A percentile compares a stretch with the other conserved stretches of the same genome.
These are phyloP conservation scores for Pilobolus umbonatus DNA, from an alignment of 192 early-diverging fungal species.

Conservation along the genomic window DNA sequence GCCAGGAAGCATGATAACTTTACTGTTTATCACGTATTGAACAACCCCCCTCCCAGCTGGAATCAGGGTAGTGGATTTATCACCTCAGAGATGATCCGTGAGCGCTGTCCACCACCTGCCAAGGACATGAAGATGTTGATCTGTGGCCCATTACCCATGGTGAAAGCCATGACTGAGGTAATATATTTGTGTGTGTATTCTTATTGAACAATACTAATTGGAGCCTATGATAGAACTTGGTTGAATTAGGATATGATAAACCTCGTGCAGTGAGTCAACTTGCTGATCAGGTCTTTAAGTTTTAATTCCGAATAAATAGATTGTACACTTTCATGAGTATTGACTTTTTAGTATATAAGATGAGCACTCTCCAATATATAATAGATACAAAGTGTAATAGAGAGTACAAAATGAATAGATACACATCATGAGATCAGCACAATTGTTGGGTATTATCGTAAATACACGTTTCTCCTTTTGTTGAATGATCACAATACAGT, in stretches of 20 bases:
- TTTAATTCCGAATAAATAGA: too few species aligned
- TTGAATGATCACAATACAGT: neutral
- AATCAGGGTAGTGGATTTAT: constrained; percentile 84
- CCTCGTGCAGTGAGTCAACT: constrained; percentile 74
- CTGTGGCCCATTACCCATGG: constrained; percentile 55
- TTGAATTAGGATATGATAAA: constrained; percentile 76
- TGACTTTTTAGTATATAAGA: too few species aligned
- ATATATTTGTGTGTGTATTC: neutral
- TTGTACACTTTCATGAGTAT: too few species aligned
- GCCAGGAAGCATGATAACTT: constrained; percentile 71
- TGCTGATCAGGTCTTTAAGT: constrained; percentile 86
- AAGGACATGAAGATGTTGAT: constrained; percentile 81
- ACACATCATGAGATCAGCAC: neutral
- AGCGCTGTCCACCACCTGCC: constrained; percentile 68
- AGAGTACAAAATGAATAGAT: neutral
- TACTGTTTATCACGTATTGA: constrained; percentile 77
- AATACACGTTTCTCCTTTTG: neutral
- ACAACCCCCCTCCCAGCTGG: constrained; percentile 77
- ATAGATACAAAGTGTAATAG: neutral
- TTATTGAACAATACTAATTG: neutral
- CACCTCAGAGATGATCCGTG: constrained; percentile 73
- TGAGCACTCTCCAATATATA: too few species aligned
- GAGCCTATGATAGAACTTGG: constrained; percentile 32
- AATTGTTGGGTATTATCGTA: neutral
- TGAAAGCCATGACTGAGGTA: constrained; percentile 19